Percentiles rank a stretch among this genome's conserved stretches.
Evolutionary conservation across 768 basidiomycete species (phyloP).

Genomic region (Lentinus brumalis): DNA sequence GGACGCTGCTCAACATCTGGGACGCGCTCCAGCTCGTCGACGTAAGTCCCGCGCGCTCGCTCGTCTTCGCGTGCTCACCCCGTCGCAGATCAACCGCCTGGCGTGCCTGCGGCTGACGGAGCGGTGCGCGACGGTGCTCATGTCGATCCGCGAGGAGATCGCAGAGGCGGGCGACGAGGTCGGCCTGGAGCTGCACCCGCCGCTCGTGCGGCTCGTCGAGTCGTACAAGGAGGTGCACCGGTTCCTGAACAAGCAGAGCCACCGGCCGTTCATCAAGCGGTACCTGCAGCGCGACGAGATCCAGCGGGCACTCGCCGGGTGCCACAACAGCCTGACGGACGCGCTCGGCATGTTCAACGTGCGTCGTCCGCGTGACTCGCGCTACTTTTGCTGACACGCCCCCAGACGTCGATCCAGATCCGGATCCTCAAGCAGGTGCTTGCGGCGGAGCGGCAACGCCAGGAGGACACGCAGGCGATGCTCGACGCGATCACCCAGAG

Average conservation of each 20-base stretch:
- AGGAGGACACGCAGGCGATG: constrained; percentile 37
- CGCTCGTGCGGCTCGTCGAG: constrained; percentile 54
- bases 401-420: constrained; percentile 52
- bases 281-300: too few relatives aligned
- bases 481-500: constrained; percentile 32
- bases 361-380: too few relatives aligned
- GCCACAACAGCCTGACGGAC: too few relatives aligned
- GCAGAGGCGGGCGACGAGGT: constrained; percentile 56
- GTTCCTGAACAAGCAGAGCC: too few relatives aligned
- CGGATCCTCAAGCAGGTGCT: constrained; percentile 49
- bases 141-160: constrained; percentile 65
- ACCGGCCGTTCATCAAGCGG: too few relatives aligned
- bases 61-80: background rate
- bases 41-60: constrained; percentile 40
- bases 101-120: constrained; percentile 72
- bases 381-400: too few relatives aligned
- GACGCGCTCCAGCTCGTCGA: too few relatives aligned
- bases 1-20: too few relatives aligned
- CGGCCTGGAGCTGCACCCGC: constrained; percentile 48
- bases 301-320: too few relatives aligned
- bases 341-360: too few relatives aligned
- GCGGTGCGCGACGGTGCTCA: constrained; percentile 68
- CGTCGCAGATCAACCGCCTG: constrained; percentile 62
- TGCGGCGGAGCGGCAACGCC: constrained; percentile 41
- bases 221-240: constrained; percentile 46